Evolutionary conservation across 192 early-diverging fungal species (phyloP), one percentile per base, ranked within the genome.

Genomic region (Podila minutissima): DNA sequence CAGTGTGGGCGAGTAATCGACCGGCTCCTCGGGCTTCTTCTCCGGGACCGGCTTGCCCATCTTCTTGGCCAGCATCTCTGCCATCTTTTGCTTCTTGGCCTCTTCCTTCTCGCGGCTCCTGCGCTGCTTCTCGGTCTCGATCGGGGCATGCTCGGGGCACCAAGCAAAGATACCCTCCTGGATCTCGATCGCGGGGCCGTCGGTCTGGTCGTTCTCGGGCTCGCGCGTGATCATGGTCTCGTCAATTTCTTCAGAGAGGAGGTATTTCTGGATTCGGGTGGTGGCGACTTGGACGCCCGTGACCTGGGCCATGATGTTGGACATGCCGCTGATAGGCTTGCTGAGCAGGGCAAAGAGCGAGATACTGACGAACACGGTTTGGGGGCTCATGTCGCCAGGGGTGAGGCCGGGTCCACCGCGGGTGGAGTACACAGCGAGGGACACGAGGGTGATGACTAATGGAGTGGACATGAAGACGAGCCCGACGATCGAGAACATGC

Each of bases 331-430:
- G 61, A 74, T 68, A 0, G 73, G 73, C 38, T n/a, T 29, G 26
- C 35, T 66, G 5, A 61, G 17, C 13, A 69, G 31, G 29, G 53
- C 67, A 59, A 75, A 69, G 5, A 75, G 48, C 0, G 60, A 37
- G 62, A 75, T 69, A 28, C 61, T 69, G 55, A 75, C 74, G 57
- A 75, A 75, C 38, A 75, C 67, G 11, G 53, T 62, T 3, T 69
- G 67, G 13, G 74, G 66, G n/a, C 53, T 75, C 32, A 75, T 62
- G 15, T 75, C 55, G 1, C 74, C 74, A 11, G 74, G 74, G 1
- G 61, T 61, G 22, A 57, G 55, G 31, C 57, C 33, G 1, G 74
- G 67, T 4, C 62, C 73, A 6, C 73, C 73, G n/a, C 28, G 59
- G 15, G 73, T 67, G 13, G 73, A 57, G 50, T 53, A 74, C 15